A percentile compares a stretch with the other conserved stretches of the same genome.
Conservation (phyloP, 768 basidiomycete species). For the Lactarius quietus region DNA sequence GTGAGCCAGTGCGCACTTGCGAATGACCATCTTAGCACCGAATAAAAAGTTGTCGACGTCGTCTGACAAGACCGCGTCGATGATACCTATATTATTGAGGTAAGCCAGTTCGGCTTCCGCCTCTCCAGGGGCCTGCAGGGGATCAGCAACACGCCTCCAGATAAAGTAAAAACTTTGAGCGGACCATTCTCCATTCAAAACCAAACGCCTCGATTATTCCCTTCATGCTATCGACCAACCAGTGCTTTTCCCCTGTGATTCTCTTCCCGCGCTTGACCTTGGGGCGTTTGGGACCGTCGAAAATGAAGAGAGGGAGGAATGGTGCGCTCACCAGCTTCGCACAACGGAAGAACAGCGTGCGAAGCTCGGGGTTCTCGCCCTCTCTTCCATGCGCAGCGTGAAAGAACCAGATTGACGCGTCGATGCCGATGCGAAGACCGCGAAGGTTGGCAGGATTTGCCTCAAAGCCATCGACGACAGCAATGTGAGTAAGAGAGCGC, state of each 20-base stretch:
- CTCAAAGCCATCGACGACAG: constrained; percentile 72
- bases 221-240: constrained; percentile 73
- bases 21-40: constrained; percentile 75
- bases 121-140: constrained; percentile 78
- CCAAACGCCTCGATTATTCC: constrained; percentile 75
- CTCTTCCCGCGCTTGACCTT: constrained; percentile 75
- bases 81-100: constrained; percentile 72
- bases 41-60: constrained; percentile 94
- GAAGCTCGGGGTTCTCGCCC: constrained; percentile 84
- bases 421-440: constrained; percentile 82
- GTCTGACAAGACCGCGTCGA: constrained; percentile 88
- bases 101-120: constrained; percentile 93
- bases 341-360: constrained; percentile 84
- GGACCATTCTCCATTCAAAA: constrained; percentile 68
- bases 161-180: constrained; percentile 26
- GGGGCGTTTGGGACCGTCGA: constrained; percentile 85
- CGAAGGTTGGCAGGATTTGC: constrained; percentile 59
- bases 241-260: constrained; percentile 57
- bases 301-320: constrained; percentile 86
- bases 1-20: constrained; percentile 56
- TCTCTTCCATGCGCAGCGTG: constrained; percentile 71
- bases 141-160: constrained; percentile 25
- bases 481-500: constrained; percentile 73
- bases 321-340: constrained; percentile 72
- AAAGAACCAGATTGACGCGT: constrained; percentile 80